Evolutionary conservation across 208 protist genomes (phyloP).

Genomic region (Angomonas deanei): DNA sequence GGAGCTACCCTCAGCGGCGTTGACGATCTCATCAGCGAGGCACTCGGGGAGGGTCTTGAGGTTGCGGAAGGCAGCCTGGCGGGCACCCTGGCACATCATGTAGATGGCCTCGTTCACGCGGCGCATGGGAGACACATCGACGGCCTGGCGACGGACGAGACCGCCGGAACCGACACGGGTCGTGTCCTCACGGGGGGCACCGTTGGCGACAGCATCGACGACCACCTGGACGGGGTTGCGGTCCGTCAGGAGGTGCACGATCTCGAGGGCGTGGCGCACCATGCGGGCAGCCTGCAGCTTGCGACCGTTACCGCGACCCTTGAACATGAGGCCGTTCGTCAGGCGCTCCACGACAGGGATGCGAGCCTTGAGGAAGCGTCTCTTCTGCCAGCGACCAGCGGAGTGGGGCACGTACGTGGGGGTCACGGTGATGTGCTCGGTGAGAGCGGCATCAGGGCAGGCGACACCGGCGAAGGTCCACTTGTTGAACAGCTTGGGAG

Average conservation of each 20-base stretch:
- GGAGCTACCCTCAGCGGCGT: slow-evolving; percentile 97
- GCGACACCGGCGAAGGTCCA: slow-evolving; percentile 84
- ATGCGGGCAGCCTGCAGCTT: slow-evolving; percentile 99
- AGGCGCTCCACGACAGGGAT: slow-evolving; percentile 95
- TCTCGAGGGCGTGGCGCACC: slow-evolving; percentile 98
- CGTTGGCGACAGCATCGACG: slow-evolving; percentile 98
- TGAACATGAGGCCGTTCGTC: slow-evolving; percentile 98
- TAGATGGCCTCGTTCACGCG: slow-evolving; percentile 99
- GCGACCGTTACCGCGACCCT: slow-evolving; percentile 99
- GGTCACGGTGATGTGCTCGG: slow-evolving; percentile 97
- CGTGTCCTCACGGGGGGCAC: slow-evolving; percentile 99
- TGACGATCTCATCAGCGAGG: slow-evolving; percentile 99
- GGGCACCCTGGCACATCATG: slow-evolving; percentile 97
- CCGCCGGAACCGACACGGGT: slow-evolving; percentile 99
- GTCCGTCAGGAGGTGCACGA: slow-evolving; percentile 99
- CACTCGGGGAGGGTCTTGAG: slow-evolving; percentile 99
- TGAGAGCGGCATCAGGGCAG: slow-evolving; percentile 85
- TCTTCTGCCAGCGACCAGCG: slow-evolving; percentile 96
- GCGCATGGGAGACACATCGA: slow-evolving; percentile 99
- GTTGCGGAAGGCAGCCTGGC: slow-evolving; percentile 98
- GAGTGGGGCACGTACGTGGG: slow-evolving; percentile 98
- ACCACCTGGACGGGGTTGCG: slow-evolving; percentile 99
- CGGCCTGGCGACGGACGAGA: slow-evolving; percentile 99
- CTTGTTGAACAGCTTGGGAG: slow-evolving; percentile 90
- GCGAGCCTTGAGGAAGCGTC: slow-evolving; percentile 99